These are phyloP conservation scores for Irpex sp. DNA, from an alignment of 1,284 basidiomycete genomes.

Conservation along the genomic window DNA sequence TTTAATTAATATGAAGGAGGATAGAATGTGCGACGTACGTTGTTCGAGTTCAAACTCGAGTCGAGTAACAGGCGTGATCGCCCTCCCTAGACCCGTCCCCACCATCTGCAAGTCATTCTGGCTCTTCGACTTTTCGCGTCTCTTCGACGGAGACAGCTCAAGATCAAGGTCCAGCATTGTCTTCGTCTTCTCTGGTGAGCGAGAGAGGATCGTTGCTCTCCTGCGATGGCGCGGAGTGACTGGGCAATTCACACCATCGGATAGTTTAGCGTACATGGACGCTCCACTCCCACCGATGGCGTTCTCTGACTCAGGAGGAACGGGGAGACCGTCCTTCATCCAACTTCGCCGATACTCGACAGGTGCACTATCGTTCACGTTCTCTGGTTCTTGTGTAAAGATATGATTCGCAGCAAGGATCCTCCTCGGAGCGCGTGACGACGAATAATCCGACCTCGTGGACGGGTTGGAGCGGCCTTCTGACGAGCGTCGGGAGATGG, in stretches of 20 bases:
- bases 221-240: slow-evolving; percentile 24
- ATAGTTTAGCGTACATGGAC: not conserved
- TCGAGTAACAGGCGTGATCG: slow-evolving; percentile 60
- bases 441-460: slow-evolving; percentile 38
- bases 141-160: slow-evolving; percentile 52
- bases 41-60: slow-evolving; percentile 61
- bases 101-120: slow-evolving; percentile 45
- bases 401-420: slow-evolving; percentile 68
- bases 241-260: slow-evolving; percentile 11
- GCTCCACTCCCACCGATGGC: slow-evolving; percentile 9
- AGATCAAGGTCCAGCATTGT: slow-evolving; percentile 28
- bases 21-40: slow-evolving; percentile 33
- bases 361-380: not conserved
- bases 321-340: slow-evolving; percentile 19
- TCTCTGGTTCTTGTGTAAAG: slow-evolving; percentile 42
- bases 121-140: slow-evolving; percentile 62
- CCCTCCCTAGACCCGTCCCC: slow-evolving; percentile 33
- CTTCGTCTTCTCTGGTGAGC: slow-evolving; percentile 43
- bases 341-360: not conserved
- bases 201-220: slow-evolving; percentile 62
- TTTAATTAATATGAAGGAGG: slow-evolving; percentile 1
- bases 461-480: slow-evolving; percentile 14
- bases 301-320: slow-evolving; percentile 25
- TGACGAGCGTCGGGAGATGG: slow-evolving; percentile 48
- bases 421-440: slow-evolving; percentile 50